Evolutionary conservation across 2,329 filamentous ascomycete species (phyloP), one percentile per base, ranked within the genome.

Genomic region (Hysterium pulicare): DNA sequence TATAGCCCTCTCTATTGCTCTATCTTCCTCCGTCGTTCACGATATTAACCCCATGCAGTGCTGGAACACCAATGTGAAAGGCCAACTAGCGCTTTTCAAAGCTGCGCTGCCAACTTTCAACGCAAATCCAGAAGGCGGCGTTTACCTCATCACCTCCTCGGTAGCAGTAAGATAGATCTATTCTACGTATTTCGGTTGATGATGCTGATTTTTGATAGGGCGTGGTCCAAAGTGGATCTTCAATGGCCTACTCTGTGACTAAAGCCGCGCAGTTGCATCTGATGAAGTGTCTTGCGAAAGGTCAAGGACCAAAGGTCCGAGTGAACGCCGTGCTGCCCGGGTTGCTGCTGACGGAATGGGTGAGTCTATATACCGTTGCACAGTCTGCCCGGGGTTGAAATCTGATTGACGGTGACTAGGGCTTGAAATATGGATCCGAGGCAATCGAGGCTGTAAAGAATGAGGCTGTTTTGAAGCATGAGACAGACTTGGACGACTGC

Each of bases 181-280:
- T 13, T 23, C 15, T 21, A n/a, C n/a, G n/a, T n/a, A 20, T 21
- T 15, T 26, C 28, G 28, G 5, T 19, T 31, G 13, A 13, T 19
- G 33, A 21, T 5, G 16, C n/a, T n/a, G n/a, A n/a, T n/a, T n/a
- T n/a, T n/a, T 39, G 22, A 6, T 47, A 77, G 74, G 74, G 74
- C 34, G 51, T 76, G 46, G 58, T 69, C n/a, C 62, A 76, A 39
- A 61, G 59, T 40, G 79, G 79, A 4, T 79, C 75, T 51, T 77
- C 74, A 32, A 76, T 83, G 83, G 79, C 87, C 3, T 93, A 93
- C 57, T 74, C 82, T 0, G 83, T 90, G 15, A 86, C 85, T 28
- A 93, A 93, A 62, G 85, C 87, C 1, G 87, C 87, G 5, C 78
- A 79, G 45, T 54, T 86, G 45, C 83, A 86, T 59, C 64, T 86